Base-by-base conservation (phyloP, 2,329 filamentous ascomycete genomes). In the Ophiostoma novo-ulmi region DNA sequence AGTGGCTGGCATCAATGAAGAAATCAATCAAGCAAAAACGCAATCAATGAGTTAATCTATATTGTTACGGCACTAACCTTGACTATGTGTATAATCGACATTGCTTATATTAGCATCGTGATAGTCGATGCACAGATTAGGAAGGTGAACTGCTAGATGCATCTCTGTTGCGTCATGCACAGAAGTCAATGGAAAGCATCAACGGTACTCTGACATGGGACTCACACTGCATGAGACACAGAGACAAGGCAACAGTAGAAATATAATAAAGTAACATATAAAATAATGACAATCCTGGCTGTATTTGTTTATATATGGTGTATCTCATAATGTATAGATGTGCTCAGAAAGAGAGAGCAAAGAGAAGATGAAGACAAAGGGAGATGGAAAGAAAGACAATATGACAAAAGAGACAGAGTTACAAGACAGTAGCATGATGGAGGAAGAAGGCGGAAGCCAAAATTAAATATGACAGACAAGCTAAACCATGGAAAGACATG, bases 281-380 rank as follows among this genome's bases (percentile, higher is more conserved):
- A 17, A 20, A 48, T 48, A 20, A 48, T 48, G 20, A 11, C 44
- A 48, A 64, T 35, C 61, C 31, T 64, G 31, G 31, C 26, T 64
- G 61, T 36, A 35, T 58, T 58, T 64, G 61, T 38, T 20, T 58
- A 26, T 58, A 58, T 58, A 64, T 36, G 61, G 61, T 64, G 61
- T 64, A 64, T 38, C 61, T 64, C 26, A 38, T 35, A 61, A 48
- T 58, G 52, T 36, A 64, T 64, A 36, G 55, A 14, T 63, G 31
- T 36, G 31, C 61, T 64, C 61, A n/a, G 31, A 7, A 64, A n/a
- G 20, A 8, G 61, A 13, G 20, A 58, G 52, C 52, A 58, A 58
- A 22, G 17, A 48, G 17, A 17, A 48, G 44, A n/a, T 20, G 44
- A 48, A n/a, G 44, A 22, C n/a, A 26, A 26, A 58, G 52, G 52